Evolutionary conservation across 768 basidiomycete genomes (phyloP), one percentile per base, ranked within the genome.

Genomic region (Melanogaster broomeanus): DNA sequence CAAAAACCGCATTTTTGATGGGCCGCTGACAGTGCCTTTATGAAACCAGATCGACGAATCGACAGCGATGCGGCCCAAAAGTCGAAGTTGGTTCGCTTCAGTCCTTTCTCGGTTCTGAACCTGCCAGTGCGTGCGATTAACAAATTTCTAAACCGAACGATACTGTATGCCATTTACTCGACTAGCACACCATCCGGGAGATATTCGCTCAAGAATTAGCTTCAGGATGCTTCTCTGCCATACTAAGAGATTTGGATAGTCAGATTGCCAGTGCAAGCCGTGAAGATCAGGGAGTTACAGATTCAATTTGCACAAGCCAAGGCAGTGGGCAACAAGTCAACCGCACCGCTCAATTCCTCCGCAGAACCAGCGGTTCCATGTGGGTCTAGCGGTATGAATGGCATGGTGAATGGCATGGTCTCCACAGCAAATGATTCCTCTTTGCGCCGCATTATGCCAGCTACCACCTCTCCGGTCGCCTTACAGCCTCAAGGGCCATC

Each of bases 1-100:
- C 47, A 35, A 55, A 48, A 28, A 28, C 52, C 46, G 53, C 52
- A 25, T 46, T 52, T 45, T n/a, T n/a, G n/a, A n/a, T n/a, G n/a
- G n/a, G n/a, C n/a, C n/a, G 22, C 46, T 25, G n/a, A n/a, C n/a
- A n/a, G 47, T 48, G 46, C 45, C 27, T 31, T 27, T 33, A 52
- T 46, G 39, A 52, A 38, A 43, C 24, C 19, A 38, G 35, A 31
- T 33, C 2, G 25, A 27, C 16, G 38, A 8, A 41, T 54, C 24
- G 44, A 18, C n/a, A n/a, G n/a, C 44, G n/a, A 33, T 40, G 27
- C 31, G 31, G 12, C 31, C 33, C 24, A 24, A 43, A 53, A 22
- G 15, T 37, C 25, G 35, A 37, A 39, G 51, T n/a, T n/a, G n/a
- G n/a, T n/a, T n/a, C n/a, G n/a, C 8, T 9, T 22, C 13, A 21